phyloP scores from a whole-genome alignment of 2,329 filamentous ascomycete species.

The Claviceps maximensis region DNA sequence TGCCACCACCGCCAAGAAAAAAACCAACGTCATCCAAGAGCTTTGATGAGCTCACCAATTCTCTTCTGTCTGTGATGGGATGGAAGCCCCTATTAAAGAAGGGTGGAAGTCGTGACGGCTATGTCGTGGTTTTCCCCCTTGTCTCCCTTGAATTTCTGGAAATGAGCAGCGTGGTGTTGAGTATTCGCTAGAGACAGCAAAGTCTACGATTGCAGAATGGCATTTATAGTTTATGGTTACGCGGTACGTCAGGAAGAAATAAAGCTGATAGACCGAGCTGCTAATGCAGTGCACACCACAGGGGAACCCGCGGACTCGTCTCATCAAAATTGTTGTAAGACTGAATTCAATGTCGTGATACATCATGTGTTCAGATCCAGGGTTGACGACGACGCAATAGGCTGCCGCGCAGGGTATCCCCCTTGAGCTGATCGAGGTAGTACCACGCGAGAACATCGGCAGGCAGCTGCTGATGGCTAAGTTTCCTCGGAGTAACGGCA shows the following conservation, averaged over 20 bases:
- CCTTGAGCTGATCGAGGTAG: background rate
- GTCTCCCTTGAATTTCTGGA: no score
- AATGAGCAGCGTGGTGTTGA: background rate
- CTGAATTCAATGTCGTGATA: no score
- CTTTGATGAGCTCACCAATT: background rate
- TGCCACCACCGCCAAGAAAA: background rate
- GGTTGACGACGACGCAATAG: background rate
- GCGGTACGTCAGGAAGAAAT: background rate
- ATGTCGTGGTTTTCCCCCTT: no score
- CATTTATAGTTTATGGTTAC: background rate
- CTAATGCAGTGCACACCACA: background rate
- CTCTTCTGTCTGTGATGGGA: background rate
- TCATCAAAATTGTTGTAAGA: background rate
- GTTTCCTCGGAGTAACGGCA: conserved; percentile 1
- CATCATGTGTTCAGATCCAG: background rate
- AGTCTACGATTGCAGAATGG: background rate
- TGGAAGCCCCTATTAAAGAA: background rate
- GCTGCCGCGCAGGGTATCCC: background rate
- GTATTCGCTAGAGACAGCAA: no score
- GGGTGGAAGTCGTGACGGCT: no score
- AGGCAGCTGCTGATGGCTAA: background rate
- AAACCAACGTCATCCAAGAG: background rate
- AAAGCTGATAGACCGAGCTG: background rate
- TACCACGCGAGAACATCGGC: background rate
- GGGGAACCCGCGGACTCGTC: background rate